phyloP scores from a whole-genome alignment of 805 yeast species.

The Ogataea paraovalis region DNA sequence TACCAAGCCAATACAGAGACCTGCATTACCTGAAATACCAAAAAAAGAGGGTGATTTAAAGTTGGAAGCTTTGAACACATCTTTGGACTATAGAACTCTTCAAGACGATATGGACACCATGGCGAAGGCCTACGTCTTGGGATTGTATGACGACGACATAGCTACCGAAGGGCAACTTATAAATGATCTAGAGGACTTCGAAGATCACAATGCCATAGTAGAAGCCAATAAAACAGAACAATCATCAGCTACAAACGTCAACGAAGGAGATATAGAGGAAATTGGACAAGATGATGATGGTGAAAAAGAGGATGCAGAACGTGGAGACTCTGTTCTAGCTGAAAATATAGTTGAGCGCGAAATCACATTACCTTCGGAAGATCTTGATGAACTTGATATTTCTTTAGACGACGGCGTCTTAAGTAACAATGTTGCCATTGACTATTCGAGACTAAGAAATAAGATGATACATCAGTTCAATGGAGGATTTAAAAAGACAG shows the following conservation, averaged over 20 bases:
- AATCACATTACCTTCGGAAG: conserved; percentile 24
- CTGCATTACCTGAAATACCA: not conserved
- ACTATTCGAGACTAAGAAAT: conserved; percentile 55
- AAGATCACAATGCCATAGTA: conserved; percentile 43
- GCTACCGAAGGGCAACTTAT: conserved; percentile 54
- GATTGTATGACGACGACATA: conserved; percentile 58
- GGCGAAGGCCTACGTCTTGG: conserved; percentile 58
- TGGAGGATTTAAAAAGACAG: conserved; percentile 45
- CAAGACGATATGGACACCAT: conserved; percentile 49
- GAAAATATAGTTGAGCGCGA: conserved; percentile 44
- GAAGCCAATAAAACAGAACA: conserved; percentile 31
- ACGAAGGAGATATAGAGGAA: conserved; percentile 8
- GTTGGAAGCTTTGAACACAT: conserved; percentile 24
- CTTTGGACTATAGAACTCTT: conserved; percentile 38
- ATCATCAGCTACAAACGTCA: not conserved
- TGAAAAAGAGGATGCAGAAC: conserved; percentile 36
- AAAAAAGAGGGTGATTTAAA: not conserved
- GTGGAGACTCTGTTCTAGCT: conserved; percentile 35
- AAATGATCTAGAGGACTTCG: conserved; percentile 51
- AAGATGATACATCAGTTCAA: conserved; percentile 41
- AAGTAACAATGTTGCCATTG: conserved; percentile 45
- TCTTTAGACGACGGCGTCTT: conserved; percentile 33
- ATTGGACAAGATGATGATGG: conserved; percentile 26
- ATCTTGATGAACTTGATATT: conserved; percentile 27
- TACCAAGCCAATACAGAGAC: not conserved